Evolutionary conservation across 2,329 filamentous ascomycete species (phyloP).

Genomic region (Knoxdaviesia capensis): DNA sequence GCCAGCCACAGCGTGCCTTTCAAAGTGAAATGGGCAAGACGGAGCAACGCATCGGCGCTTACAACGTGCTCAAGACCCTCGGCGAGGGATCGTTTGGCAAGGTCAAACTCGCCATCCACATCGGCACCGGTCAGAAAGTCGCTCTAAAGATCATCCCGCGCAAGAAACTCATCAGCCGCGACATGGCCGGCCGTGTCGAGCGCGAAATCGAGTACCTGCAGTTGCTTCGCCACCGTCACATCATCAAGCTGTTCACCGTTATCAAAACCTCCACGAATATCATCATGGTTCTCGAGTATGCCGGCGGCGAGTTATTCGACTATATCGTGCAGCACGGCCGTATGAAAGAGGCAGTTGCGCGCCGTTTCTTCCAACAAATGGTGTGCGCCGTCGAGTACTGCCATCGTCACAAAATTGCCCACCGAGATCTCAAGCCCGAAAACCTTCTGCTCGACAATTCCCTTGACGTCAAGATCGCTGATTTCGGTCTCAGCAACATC

Average conservation of each 20-base stretch:
- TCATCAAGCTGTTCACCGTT: conserved; percentile 98
- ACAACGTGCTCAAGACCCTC: conserved; percentile 74
- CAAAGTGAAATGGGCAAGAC: background rate
- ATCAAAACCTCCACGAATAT: conserved; percentile 91
- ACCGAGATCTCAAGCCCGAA: conserved; percentile 92
- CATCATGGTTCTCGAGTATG: conserved; percentile 98
- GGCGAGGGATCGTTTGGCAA: conserved; percentile 97
- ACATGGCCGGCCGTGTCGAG: conserved; percentile 96
- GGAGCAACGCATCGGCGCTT: conserved; percentile 77
- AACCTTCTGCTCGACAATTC: conserved; percentile 88
- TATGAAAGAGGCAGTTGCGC: conserved; percentile 79
- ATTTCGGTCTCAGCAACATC: conserved; percentile 97
- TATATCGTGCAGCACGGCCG: conserved; percentile 91
- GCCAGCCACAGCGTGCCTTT: conserved; percentile 3
- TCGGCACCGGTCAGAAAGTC: conserved; percentile 83
- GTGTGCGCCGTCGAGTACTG: conserved; percentile 98
- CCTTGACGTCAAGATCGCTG: conserved; percentile 96
- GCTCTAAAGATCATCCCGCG: conserved; percentile 95
- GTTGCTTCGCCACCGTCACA: conserved; percentile 85
- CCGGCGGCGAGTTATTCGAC: conserved; percentile 89
- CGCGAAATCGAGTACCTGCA: conserved; percentile 97
- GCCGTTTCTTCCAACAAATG: conserved; percentile 98
- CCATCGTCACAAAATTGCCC: conserved; percentile 95
- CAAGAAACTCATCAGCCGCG: conserved; percentile 86
- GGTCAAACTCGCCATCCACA: conserved; percentile 89